Evolutionary conservation across 306 rosid species (phyloP).

Genomic region (Canavalia gladiata): DNA sequence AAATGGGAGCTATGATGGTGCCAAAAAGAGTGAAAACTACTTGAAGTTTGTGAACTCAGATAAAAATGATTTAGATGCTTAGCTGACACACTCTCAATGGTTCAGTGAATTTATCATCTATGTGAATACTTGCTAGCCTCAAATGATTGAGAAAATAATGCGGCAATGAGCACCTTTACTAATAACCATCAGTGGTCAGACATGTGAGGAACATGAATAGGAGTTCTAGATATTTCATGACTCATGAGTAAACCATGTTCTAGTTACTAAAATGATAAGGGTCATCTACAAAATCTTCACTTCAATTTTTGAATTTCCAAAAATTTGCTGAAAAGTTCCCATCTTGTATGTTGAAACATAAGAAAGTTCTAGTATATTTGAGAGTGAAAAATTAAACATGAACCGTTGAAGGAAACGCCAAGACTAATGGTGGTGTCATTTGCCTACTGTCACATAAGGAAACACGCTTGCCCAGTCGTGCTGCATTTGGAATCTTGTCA

Average conservation of each 20-base stretch:
- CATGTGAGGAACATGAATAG: conserved; percentile 21
- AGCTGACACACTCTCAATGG: background rate
- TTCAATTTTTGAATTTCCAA: background rate
- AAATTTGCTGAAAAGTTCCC: background rate
- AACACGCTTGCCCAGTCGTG: background rate
- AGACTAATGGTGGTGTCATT: background rate
- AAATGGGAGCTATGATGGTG: conserved; percentile 49
- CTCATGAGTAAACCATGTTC: background rate
- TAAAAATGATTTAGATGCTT: conserved; percentile 54
- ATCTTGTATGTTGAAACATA: background rate
- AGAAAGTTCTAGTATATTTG: background rate
- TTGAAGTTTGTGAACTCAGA: conserved; percentile 54
- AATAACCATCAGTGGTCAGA: background rate
- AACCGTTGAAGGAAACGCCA: no score
- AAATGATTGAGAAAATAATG: conserved; percentile 13
- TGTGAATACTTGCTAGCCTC: background rate
- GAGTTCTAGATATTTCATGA: background rate
- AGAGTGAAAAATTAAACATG: no score
- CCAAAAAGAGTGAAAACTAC: conserved; percentile 59
- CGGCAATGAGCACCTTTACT: conserved; percentile 6
- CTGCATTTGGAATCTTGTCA: background rate
- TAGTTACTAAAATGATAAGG: background rate
- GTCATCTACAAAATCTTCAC: background rate
- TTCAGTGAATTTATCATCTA: background rate
- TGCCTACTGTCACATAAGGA: background rate